A percentile compares a stretch with the other conserved stretches of the same genome.
These are phyloP conservation scores for Zygosaccharomyces kombuchaensis DNA, from an alignment of 805 yeast genomes.

Conservation along the genomic window DNA sequence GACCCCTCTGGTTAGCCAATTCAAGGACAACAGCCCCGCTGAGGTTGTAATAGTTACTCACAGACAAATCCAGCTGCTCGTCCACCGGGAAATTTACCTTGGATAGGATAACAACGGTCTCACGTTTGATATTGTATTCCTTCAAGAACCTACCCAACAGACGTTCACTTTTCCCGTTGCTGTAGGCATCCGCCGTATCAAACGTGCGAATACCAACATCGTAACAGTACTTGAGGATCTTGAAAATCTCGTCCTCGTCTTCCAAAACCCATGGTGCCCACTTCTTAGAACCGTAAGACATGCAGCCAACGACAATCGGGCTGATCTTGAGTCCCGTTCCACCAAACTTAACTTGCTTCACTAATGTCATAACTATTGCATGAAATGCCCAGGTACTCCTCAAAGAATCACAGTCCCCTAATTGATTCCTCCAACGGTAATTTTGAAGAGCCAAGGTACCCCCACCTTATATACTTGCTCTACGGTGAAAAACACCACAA, in stretches of 20 bases:
- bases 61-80: constrained; percentile 11
- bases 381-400: no score
- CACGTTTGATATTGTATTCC: constrained; percentile 48
- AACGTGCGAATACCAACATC: constrained; percentile 45
- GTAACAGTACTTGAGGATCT: constrained; percentile 44
- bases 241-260: constrained; percentile 45
- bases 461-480: no score
- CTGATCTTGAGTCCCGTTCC: constrained; percentile 47
- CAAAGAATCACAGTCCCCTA: no score
- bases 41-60: background rate
- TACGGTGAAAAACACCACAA: no score
- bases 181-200: constrained; percentile 49
- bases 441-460: no score
- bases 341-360: constrained; percentile 34
- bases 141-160: constrained; percentile 50
- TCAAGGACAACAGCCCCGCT: constrained; percentile 13
- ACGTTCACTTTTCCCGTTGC: constrained; percentile 46
- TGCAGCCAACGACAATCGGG: constrained; percentile 49
- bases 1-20: constrained; percentile 37
- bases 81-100: constrained; percentile 40
- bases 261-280: constrained; percentile 46
- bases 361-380: constrained; percentile 1
- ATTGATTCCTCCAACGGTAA: no score
- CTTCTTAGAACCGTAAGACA: constrained; percentile 45
- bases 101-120: constrained; percentile 51